Conservation (phyloP, 1,284 basidiomycete genomes). For the Rhodotorula sp. region DNA sequence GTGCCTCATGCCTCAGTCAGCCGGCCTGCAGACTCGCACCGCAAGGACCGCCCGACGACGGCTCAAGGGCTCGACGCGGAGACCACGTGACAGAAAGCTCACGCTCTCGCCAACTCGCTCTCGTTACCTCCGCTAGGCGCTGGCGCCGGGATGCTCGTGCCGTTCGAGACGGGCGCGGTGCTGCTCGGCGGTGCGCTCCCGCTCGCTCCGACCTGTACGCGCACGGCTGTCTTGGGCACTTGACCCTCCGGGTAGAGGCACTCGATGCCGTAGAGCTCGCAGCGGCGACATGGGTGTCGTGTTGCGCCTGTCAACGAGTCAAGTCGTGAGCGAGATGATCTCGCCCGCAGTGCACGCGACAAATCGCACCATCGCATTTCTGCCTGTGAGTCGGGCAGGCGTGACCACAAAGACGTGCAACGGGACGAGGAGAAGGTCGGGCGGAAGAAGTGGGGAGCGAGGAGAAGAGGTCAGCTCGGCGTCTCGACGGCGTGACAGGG, state of each 20-base stretch:
- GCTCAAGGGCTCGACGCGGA: too few relatives aligned
- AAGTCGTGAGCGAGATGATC: background rate
- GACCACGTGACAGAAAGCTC: background rate
- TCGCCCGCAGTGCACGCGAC: background rate
- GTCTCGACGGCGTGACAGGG: too few relatives aligned
- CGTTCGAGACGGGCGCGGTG: background rate
- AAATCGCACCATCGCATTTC: slow-evolving; percentile 17
- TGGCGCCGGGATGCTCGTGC: background rate
- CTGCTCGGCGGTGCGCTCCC: too few relatives aligned
- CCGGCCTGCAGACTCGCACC: background rate
- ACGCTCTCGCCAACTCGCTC: slow-evolving; percentile 3
- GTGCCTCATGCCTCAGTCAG: background rate
- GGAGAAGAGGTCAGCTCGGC: too few relatives aligned
- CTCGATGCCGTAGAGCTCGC: slow-evolving; percentile 27
- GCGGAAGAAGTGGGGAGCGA: too few relatives aligned
- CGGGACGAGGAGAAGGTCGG: background rate
- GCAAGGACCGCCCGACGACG: too few relatives aligned
- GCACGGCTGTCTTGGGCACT: slow-evolving; percentile 15
- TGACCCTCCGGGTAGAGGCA: slow-evolving; percentile 25
- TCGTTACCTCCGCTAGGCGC: background rate
- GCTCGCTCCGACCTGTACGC: background rate
- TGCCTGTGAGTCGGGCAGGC: background rate
- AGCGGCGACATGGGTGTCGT: slow-evolving; percentile 22
- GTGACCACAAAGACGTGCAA: background rate
- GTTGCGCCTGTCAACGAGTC: background rate